Evolutionary conservation across 306 rosid genomes (phyloP), one percentile per base, ranked within the genome.

Genomic region (Rosa persica): DNA sequence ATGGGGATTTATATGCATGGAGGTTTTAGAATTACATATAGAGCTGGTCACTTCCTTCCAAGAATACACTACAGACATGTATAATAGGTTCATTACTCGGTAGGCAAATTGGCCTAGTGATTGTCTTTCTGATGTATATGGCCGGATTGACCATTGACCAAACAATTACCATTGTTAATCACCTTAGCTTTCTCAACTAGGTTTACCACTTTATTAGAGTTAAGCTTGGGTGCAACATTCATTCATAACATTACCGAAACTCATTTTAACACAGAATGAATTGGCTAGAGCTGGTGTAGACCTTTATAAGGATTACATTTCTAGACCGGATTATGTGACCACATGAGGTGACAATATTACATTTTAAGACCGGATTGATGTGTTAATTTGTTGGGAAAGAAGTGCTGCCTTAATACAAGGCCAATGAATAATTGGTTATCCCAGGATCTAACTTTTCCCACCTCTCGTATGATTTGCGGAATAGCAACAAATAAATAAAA

Each of bases 121-220:
- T 75, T 47, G 42, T 62, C 73, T 40, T 3, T 30, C 39, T 61
- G 16, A 23, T 60, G 43, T 27, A 7, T 65, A 40, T 62, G 78
- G 81, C 81, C 75, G 48, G 81, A 19, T 64, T 49, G 72, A 27
- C 51, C 62, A n/a, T 74, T 66, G 62, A n/a, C 58, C 60, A 16
- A 54, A 25, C 3, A 34, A 49, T 23, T 23, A 58, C 34, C 64
- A 23, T 22, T 58, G 65, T 23, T 58, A n/a, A 61, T 8, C 27
- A 55, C 62, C 62, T 55, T 19, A 20, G 62, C 64, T 8, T 25
- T 25, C 65, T 23, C 34, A 58, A 11, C 34, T 58, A 22, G 36
- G 65, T 58, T 25, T 23, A 10, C 36, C 65, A 58, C 67, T 25
- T 57, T 12, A 60, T 54, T 20, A 51, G 7, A 17, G 57, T 17